A percentile compares a stretch with the other conserved stretches of the same genome.
Evolutionary conservation across 2,329 filamentous ascomycete species (phyloP).

Genomic region (Whalleya microplaca): DNA sequence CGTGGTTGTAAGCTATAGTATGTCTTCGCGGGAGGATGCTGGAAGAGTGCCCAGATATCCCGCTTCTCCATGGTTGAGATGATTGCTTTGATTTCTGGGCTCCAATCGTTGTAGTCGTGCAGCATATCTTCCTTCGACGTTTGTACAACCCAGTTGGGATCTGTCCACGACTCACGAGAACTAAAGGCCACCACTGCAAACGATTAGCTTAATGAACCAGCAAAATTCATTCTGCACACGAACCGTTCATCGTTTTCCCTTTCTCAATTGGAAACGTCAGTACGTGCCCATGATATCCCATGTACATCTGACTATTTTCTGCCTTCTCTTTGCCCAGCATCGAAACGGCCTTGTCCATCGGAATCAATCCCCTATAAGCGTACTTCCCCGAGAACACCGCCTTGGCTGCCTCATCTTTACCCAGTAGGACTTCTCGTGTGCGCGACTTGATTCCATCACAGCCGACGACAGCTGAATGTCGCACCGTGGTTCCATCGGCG

Average conservation of each 20-base stretch:
- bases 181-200: slow-evolving; percentile 32
- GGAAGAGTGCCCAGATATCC: slow-evolving; percentile 50
- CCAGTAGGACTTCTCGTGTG: slow-evolving; percentile 56
- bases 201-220: not conserved
- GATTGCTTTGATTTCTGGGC: slow-evolving; percentile 21
- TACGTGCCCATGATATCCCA: slow-evolving; percentile 58
- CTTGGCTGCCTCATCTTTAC: slow-evolving; percentile 36
- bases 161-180: slow-evolving; percentile 29
- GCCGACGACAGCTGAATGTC: slow-evolving; percentile 53
- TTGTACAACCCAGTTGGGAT: slow-evolving; percentile 30
- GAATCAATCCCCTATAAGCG: slow-evolving; percentile 50
- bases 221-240: slow-evolving; percentile 7
- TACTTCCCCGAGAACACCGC: slow-evolving; percentile 44
- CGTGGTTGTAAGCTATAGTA: slow-evolving; percentile 41
- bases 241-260: slow-evolving; percentile 36
- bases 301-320: slow-evolving; percentile 32
- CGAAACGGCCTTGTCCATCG: slow-evolving; percentile 56
- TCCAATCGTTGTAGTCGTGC: slow-evolving; percentile 30
- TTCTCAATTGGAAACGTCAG: slow-evolving; percentile 58
- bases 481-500: slow-evolving; percentile 43
- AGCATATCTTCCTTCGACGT: slow-evolving; percentile 31
- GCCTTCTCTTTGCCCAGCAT: slow-evolving; percentile 49
- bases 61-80: slow-evolving; percentile 41
- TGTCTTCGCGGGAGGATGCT: slow-evolving; percentile 47
- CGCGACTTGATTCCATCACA: slow-evolving; percentile 68